Evolutionary conservation across 2,329 filamentous ascomycete genomes (phyloP), one percentile per base, ranked within the genome.

Genomic region (Diaporthe humulicola): DNA sequence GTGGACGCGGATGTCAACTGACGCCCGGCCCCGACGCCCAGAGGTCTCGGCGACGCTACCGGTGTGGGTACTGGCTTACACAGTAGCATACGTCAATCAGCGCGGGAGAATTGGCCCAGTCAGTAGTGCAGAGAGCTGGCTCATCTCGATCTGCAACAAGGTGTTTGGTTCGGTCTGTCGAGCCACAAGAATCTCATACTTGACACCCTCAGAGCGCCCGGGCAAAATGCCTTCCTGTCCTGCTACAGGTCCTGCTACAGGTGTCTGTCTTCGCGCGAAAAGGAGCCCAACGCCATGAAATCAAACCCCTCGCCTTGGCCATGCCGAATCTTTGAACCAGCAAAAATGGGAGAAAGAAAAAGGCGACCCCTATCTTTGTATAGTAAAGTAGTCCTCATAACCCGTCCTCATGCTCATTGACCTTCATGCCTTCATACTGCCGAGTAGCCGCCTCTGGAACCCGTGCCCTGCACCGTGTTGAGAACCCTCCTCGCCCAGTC

Each of bases 381-480:
- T 42, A 45, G n/a, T 48, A 3, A 58, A 45, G n/a, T 48, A 3
- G 50, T 28, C 25, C 42, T 52, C 70, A 22, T 56, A 28, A n/a
- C 9, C 30, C 3, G 40, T 64, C 48, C 48, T 52, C 25, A 48
- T 33, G 28, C 60, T 64, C 17, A 64, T 64, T 48, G 25, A 33
- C 38, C 15, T 22, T 45, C 60, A 64, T 48, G 22, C 60, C 17
- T 52, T 76, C 54, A 98, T 78, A 99, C 96, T 60, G 97, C 97
- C 81, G 95, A 98, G 85, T 99, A 99, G 2, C 97, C 97, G 60
- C 96, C 96, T 80, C 97, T 92, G 75, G 92, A 93, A 10, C 95
- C 94, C 57, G 93, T 90, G 1, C 95, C 95, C 84, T 98, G 95
- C 14, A 98, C 88, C 0, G 95, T 96, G 81, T 94, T 95, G 64